Percentiles rank a stretch among this genome's conserved stretches.
These are phyloP conservation scores for Aspergillus tubingensis DNA, from an alignment of 2,329 filamentous ascomycete species.

Conservation along the genomic window DNA sequence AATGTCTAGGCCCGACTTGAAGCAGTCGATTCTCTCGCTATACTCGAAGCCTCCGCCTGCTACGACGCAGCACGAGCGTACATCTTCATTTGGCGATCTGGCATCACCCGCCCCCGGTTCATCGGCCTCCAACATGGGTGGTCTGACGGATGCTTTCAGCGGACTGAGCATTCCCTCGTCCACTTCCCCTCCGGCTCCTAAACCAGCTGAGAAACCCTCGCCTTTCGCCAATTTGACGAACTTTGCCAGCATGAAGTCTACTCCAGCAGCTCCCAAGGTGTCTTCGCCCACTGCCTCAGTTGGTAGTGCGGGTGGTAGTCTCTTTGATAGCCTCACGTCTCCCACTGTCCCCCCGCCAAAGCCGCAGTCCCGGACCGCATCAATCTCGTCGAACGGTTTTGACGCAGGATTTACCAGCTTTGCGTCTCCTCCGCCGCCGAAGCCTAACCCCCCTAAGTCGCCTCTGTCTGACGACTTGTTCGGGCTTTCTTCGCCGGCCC, in stretches of 20 bases:
- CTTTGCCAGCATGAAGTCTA: slow-evolving; percentile 51
- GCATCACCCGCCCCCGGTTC: slow-evolving; percentile 52
- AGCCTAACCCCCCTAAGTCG: slow-evolving; percentile 47
- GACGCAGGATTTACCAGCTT: slow-evolving; percentile 70
- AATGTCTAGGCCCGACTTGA: slow-evolving; percentile 85
- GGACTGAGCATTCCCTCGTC: slow-evolving; percentile 62
- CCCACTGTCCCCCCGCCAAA: slow-evolving; percentile 55
- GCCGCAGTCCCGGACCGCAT: slow-evolving; percentile 47
- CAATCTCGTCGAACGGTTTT: slow-evolving; percentile 59
- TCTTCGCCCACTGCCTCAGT: slow-evolving; percentile 53
- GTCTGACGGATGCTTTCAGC: slow-evolving; percentile 79
- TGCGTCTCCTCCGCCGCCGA: slow-evolving; percentile 46
- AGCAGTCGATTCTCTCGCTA: slow-evolving; percentile 94
- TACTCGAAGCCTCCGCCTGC: slow-evolving; percentile 79
- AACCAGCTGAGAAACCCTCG: slow-evolving; percentile 55
- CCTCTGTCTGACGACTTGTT: slow-evolving; percentile 76
- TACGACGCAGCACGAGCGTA: slow-evolving; percentile 57
- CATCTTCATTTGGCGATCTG: slow-evolving; percentile 68
- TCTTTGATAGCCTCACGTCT: slow-evolving; percentile 74
- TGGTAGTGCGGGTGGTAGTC: slow-evolving; percentile 75
- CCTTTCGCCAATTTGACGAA: slow-evolving; percentile 66
- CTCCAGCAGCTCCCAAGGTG: slow-evolving; percentile 49
- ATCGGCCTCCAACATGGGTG: slow-evolving; percentile 53
- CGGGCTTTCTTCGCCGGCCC: slow-evolving; percentile 63
- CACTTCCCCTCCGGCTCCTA: slow-evolving; percentile 39